Base-by-base conservation (phyloP, 2,329 filamentous ascomycete species). In the Fusarium nematophilum region DNA sequence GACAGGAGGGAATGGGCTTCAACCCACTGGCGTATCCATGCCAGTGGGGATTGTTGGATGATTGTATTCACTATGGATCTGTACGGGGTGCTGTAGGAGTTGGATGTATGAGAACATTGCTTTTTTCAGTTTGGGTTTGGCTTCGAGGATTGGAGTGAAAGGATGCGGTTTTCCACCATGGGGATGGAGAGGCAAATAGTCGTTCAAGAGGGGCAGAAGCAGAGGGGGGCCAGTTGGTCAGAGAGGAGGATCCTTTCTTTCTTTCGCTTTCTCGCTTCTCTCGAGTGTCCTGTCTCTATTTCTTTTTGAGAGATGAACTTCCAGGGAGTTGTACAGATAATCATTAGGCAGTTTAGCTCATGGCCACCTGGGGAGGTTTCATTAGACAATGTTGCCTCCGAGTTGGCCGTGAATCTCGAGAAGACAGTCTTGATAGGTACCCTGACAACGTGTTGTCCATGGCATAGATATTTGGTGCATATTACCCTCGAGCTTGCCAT, bases 71-170 rank as follows among this genome's bases (percentile, higher is more conserved):
- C 26, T 40, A 29, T 26, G 30, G 44, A 55, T 57, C 48, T 65
- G 54, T 59, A 59, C 38, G 56, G 14, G 44, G 26, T 40, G 47
- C 27, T 48, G 62, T 27, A 42, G 62, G 62, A 63, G 58, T 65
- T 65, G 62, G 62, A 65, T 65, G 62, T 65, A 42, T 42, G 62
- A 64, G 50, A 39, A 26, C 45, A 55, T 50, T 62, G 61, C 42
- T 64, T 63, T 58, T 33, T 62, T 43, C 13, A 34, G 33, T 44
- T 33, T 21, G 11, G 17, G 40, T 21, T 44, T 33, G 27, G 26
- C 40, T 45, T 55, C 48, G 17, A 46, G 45, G 31, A 39, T 38
- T 49, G 42, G 39, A 23, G 50, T 56, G 38, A 25, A 31, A 33
- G 42, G 53, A 26, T 25, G 56, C 56, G 21, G 34, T 39, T 59